Percentiles rank a stretch among this genome's conserved stretches.
These are phyloP conservation scores for Podospora australis DNA, from an alignment of 495 filamentous ascomycete genomes.

Conservation along the genomic window DNA sequence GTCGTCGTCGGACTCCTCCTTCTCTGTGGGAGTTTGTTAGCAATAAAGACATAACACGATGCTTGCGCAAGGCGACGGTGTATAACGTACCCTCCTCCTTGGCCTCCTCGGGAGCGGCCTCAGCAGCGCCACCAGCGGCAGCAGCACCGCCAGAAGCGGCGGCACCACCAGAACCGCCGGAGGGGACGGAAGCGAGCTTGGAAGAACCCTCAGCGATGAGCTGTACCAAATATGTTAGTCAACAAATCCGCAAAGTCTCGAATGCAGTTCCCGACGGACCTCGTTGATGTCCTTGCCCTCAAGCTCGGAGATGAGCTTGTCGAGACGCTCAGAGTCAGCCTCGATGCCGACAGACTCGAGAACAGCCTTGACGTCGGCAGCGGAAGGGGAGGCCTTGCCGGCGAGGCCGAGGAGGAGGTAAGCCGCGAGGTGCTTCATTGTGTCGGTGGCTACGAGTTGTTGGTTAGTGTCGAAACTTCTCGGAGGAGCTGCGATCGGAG, in stretches of 20 bases:
- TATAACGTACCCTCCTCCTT: slow-evolving; percentile 60
- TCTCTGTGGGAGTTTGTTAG: slow-evolving; percentile 41
- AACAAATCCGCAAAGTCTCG: not conserved
- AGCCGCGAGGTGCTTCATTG: slow-evolving; percentile 99
- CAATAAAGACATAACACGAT: slow-evolving; percentile 3
- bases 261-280: slow-evolving; percentile 46
- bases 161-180: slow-evolving; percentile 72
- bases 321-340: slow-evolving; percentile 80
- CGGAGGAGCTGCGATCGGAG: not conserved
- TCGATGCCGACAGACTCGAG: slow-evolving; percentile 94
- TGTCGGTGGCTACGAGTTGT: slow-evolving; percentile 29
- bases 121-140: slow-evolving; percentile 61
- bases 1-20: slow-evolving; percentile 96
- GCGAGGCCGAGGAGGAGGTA: slow-evolving; percentile 94
- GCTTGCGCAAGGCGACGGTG: not conserved
- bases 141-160: slow-evolving; percentile 56
- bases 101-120: slow-evolving; percentile 62
- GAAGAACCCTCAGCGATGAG: slow-evolving; percentile 81
- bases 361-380: slow-evolving; percentile 81
- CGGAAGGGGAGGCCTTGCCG: slow-evolving; percentile 86
- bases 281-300: slow-evolving; percentile 96
- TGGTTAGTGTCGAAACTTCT: slow-evolving; percentile 5
- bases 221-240: slow-evolving; percentile 45
- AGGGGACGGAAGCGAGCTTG: slow-evolving; percentile 98
- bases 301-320: slow-evolving; percentile 82